These are phyloP conservation scores for Dujonia santamariae DNA, from an alignment of 1,139 yeast genomes.

Conservation along the genomic window DNA sequence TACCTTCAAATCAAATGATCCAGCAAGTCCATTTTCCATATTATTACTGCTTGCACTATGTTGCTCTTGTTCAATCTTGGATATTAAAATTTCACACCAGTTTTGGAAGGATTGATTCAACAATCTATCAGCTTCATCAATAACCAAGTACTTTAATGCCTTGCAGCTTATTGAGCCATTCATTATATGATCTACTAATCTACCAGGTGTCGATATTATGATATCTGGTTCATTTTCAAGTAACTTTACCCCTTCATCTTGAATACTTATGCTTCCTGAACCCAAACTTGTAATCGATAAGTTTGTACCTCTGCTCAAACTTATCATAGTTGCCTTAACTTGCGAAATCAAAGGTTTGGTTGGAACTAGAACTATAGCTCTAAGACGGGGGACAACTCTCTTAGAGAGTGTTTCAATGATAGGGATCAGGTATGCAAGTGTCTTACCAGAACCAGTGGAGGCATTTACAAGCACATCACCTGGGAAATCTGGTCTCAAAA, in stretches of 20 bases:
- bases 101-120: constrained; percentile 90
- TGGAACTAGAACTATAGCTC: constrained; percentile 84
- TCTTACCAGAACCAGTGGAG: constrained; percentile 95
- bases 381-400: constrained; percentile 67
- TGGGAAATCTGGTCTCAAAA: constrained; percentile 51
- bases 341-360: constrained; percentile 86
- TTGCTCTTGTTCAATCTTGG: constrained; percentile 36
- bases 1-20: constrained; percentile 16
- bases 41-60: constrained; percentile 10
- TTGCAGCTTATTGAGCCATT: constrained; percentile 37
- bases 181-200: constrained; percentile 83
- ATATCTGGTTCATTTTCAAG: constrained; percentile 63
- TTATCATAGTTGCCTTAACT: constrained; percentile 63
- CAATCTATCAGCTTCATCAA: constrained; percentile 94
- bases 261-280: constrained; percentile 55
- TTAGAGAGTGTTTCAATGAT: constrained; percentile 63
- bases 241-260: constrained; percentile 59
- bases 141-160: constrained; percentile 64
- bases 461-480: constrained; percentile 90
- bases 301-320: constrained; percentile 64
- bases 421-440: constrained; percentile 86
- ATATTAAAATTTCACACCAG: constrained; percentile 76
- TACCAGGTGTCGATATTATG: constrained; percentile 85
- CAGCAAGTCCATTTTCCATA: neutral
- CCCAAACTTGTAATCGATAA: constrained; percentile 58